Evolutionary conservation across 202 grass and related monocot genomes (phyloP), one percentile per base, ranked within the genome.

Genomic region (Panicum hallii): DNA sequence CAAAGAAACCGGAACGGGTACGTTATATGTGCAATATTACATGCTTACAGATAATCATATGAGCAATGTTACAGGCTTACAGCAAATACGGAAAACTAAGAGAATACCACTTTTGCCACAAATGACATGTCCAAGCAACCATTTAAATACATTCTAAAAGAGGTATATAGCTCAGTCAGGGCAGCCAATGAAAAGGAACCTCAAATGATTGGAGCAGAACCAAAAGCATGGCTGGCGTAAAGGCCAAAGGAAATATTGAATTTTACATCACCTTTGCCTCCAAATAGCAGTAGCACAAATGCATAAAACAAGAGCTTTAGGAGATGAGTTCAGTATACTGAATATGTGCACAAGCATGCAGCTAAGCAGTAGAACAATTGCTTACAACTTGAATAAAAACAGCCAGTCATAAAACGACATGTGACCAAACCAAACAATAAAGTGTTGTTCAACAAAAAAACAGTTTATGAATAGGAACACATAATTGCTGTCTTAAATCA

Each of bases 201-300:
- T 78, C 12, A 78, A 82, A 79, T 58, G 78, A 83, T 83, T 46
- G 53, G 62, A 34, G 61, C 34, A 67, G 26, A 69, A 26, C 61
- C 11, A 76, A 76, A 63, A 19, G 32, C 52, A 16, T 40, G 36
- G 13, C 38, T 69, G 32, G 44, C 26, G n/a, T 63, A 38, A n/a
- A 83, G 55, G 28, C 16, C 40, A 11, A 9, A 62, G 11, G 16
- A 13, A 82, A 61, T 12, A 71, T n/a, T 47, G 11, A n/a, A 11
- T 67, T 57, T 49, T 62, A 66, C 34, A 79, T 55, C 52, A 68
- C 48, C 58, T 68, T 67, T 44, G 9, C 44, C 26, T 80, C 70
- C 54, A 80, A 80, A 70, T 41, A 70, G 11, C 70, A 84, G 50
- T 78, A 42, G 11, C 28, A 90, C 63, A 79, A 79, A 48, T 84